Base-by-base conservation (phyloP, 2,329 filamentous ascomycete species). In the Fusarium pseudograminearum region DNA sequence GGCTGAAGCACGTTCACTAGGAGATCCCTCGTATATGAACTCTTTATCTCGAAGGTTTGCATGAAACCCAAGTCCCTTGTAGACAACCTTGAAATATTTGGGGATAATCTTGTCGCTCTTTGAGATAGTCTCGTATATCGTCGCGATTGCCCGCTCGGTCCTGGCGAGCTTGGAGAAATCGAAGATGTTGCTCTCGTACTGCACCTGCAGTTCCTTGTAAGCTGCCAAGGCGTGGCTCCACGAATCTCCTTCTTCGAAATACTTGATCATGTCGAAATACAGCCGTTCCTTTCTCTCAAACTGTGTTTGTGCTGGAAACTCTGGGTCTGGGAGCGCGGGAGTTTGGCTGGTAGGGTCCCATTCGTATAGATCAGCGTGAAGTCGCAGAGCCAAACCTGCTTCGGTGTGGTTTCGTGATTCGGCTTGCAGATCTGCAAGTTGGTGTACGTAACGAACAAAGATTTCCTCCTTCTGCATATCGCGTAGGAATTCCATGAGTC, bases 401-500 rank as follows among this genome's bases (percentile, higher is more conserved):
- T 98, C 94, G 0, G 93, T 92, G 68, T 90, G 89, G 74, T 97
- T 96, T 61, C 91, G 86, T 6, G 91, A 87, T 41, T 90, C 87
- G 11, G 87, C 86, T 78, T 98, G 95, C 15, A 96, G 83, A 40
- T 89, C 83, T 4, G 94, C 93, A 22, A 98, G 86, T 78, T 98
- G 94, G 77, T 98, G 95, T 16, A 98, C 94, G 75, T 98, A 98
- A 70, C 94, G 91, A 69, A 97, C 92, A 79, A 97, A 98, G 60
- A 98, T 97, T 75, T 98, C 94, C 78, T 97, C 94, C 76, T 97
- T 97, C 72, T 97, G 93, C 91, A 98, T 97, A 76, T 98, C 94
- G 70, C 94, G 92, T 73, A 98, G 86, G 80, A 98, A 98, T 73
- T 98, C 93, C 94, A 98, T 98, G 28, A 98, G 83, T 58, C 93